phyloP scores from a whole-genome alignment of 345 rosid species.

The Murraya paniculata region DNA sequence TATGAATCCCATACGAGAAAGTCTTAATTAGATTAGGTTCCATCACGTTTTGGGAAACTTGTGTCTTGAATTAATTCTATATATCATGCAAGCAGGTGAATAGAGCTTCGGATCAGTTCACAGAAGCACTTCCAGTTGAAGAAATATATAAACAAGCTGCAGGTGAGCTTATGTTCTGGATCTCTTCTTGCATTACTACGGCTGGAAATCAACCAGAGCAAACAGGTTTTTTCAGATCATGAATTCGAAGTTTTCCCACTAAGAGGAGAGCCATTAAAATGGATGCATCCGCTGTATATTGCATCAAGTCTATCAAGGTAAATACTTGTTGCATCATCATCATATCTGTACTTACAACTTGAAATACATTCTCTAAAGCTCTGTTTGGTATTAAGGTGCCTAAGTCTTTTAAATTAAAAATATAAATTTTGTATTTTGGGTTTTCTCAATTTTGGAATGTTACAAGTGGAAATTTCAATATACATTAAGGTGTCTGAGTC shows the following conservation, averaged over 20 bases:
- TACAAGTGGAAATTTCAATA: not conserved
- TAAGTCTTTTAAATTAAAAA: not conserved
- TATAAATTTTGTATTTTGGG: not conserved
- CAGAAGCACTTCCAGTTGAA: slow-evolving; percentile 38
- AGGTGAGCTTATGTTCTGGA: slow-evolving; percentile 45
- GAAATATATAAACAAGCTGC: slow-evolving; percentile 61
- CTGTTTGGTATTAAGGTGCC: no score
- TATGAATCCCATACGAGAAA: no score
- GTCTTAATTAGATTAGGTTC: no score
- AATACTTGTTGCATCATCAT: no score
- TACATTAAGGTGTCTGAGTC: no score
- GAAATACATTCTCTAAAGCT: no score
- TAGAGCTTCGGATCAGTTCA: slow-evolving; percentile 31
- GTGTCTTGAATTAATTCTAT: not conserved
- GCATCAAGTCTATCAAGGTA: no score
- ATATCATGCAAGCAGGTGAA: slow-evolving; percentile 26
- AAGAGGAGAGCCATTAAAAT: not conserved
- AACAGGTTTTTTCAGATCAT: not conserved
- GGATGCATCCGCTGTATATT: not conserved
- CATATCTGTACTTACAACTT: no score
- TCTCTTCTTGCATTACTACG: slow-evolving; percentile 30
- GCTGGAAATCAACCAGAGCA: not conserved
- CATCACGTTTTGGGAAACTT: not conserved
- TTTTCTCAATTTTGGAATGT: not conserved
- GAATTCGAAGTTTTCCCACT: not conserved